These are phyloP conservation scores for Botryotinia calthae DNA, from an alignment of 2,329 filamentous ascomycete species.

Conservation along the genomic window DNA sequence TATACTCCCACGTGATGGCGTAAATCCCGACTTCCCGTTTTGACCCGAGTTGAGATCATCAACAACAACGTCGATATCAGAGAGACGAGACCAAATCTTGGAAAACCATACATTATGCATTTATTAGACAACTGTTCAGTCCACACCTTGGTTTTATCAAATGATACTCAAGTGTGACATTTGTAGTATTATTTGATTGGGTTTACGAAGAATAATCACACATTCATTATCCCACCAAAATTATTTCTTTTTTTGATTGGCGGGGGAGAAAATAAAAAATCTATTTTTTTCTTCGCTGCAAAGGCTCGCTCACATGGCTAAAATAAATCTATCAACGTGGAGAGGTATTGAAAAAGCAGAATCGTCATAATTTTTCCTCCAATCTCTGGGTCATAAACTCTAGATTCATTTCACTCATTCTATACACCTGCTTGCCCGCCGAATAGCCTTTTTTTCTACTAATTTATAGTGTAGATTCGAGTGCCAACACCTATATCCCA, in stretches of 20 bases:
- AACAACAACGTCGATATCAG: slow-evolving; percentile 1
- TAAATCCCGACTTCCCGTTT: slow-evolving; percentile 17
- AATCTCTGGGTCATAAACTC: neutral
- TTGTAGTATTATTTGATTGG: neutral
- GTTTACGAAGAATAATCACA: neutral
- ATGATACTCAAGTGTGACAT: neutral
- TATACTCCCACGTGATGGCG: slow-evolving; percentile 21
- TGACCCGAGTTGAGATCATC: slow-evolving; percentile 15
- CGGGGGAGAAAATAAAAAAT: neutral
- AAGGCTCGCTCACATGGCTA: neutral
- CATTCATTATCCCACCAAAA: neutral
- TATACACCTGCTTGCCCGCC: neutral
- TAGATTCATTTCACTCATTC: neutral
- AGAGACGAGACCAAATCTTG: neutral
- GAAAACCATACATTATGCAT: neutral
- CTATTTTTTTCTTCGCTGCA: slow-evolving; percentile 7
- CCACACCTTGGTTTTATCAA: neutral
- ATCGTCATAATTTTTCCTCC: neutral
- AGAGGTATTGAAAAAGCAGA: neutral
- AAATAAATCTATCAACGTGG: slow-evolving; percentile 4
- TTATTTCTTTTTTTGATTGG: neutral
- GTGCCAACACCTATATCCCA: slow-evolving; percentile 38
- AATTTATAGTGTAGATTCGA: slow-evolving; percentile 39
- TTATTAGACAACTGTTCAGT: neutral
- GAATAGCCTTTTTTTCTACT: neutral